Evolutionary conservation across 2,329 filamentous ascomycete species (phyloP), one percentile per base, ranked within the genome.

Genomic region (Xylariomycetidae sp.): DNA sequence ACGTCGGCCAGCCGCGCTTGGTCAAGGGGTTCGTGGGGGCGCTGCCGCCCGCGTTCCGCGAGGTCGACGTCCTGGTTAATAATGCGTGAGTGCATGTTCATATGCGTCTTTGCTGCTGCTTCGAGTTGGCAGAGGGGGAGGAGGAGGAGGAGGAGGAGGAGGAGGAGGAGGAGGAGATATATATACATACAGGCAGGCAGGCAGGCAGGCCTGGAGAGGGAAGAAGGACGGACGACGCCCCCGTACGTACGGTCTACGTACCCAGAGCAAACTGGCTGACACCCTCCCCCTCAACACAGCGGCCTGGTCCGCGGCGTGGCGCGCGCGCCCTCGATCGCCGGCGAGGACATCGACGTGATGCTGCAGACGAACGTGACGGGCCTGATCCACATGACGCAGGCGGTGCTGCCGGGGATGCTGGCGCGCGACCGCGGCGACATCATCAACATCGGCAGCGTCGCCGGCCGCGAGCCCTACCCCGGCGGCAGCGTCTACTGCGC

Each of bases 331-430:
- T 75, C 85, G 25, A 95, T 98, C 56, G 72, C 70, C 12, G 72
- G 85, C 51, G 79, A 81, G 38, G 90, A 98, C 63, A 83, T 95
- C 50, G 72, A 83, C 50, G 54, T 80, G 58, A 95, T 96, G 88
- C 86, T 95, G 56, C 65, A 75, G 29, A 96, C 92, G 38, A 98
- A 98, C 58, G 89, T 96, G 32, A 92, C 84, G 2, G 92, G 92
- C 18, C 71, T 98, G 20, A 92, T 98, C 67, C 85, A 90, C 68
- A 86, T 96, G 83, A 96, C 92, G 1, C 92, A 98, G 68, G 85
- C 85, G 28, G 70, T 95, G 25, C 62, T 96, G 13, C 79, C 85
- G 32, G 79, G 88, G 56, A 93, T 89, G 71, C 82, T 87, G 61
- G 69, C 75, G 49, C 85, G 74, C 60, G 76, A 64, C 54, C 37